Base-by-base conservation (phyloP, 306 rosid species). In the Hylodesmum podocarpum region DNA sequence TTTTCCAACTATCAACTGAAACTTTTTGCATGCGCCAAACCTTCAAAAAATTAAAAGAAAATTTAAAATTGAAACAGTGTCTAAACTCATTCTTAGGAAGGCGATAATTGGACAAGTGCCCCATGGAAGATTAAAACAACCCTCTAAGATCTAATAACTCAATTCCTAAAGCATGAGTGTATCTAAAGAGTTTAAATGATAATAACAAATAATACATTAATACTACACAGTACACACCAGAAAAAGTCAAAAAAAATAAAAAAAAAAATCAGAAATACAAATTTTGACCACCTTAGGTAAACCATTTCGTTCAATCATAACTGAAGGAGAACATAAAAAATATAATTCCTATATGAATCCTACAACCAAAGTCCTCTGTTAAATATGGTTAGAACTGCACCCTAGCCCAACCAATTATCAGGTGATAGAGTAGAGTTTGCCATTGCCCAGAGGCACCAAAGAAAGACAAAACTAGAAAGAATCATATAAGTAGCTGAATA, bases 41-140 rank as follows among this genome's bases (percentile, higher is more conserved):
- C 47, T 40, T 70, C 9, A 50, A 27, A 13, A 15, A 41, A 34
- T 51, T 47, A 46, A 46, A 49, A 2, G 2, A 19, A 16, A 1
- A 62, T 14, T 16, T 14, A 78, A 78, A 78, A 33, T 31, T 12
- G 9, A 47, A 44, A 63, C 14, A 28, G 16, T n/a, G n/a, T n/a
- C n/a, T n/a, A n/a, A n/a, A n/a, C n/a, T n/a, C n/a, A 19, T 63
- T 79, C 73, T 16, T 62, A 6, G 51, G 49, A 79, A 34, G 41
- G 33, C 57, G 71, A 37, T n/a, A 37, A 54, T 4, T 55, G 64
- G 18, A 25, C 18, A 55, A 27, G 67, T 66, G 16, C 8, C 58
- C 34, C 75, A 57, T 40, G 34, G 67, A 51, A 31, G 68, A 79
- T 72, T 31, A 65, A 63, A 51, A 51, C 72, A 46, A 8, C 72